Conservation (phyloP, 805 yeast genomes). For the Cyberlindnera maclurae region DNA sequence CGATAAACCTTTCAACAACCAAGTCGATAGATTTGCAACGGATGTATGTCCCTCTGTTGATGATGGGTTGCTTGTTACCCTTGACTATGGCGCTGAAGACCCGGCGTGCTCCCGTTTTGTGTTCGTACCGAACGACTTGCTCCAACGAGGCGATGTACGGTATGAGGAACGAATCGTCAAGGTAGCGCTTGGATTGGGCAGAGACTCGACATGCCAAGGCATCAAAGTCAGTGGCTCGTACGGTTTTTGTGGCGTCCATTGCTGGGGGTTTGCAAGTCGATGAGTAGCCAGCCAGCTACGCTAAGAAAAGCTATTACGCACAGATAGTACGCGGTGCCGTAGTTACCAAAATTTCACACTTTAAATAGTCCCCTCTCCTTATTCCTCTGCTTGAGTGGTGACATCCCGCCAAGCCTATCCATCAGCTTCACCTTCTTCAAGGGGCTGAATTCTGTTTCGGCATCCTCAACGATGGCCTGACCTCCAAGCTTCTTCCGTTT, state of each 20-base stretch:
- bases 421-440: conserved; percentile 21
- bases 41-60: conserved; percentile 65
- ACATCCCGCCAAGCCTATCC: conserved; percentile 21
- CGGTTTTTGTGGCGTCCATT: conserved; percentile 4
- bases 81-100: conserved; percentile 12
- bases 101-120: conserved; percentile 17
- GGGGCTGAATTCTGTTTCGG: conserved; percentile 11
- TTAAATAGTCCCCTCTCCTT: conserved; percentile 21
- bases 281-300: neutral
- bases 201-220: conserved; percentile 61
- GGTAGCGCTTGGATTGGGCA: conserved; percentile 42
- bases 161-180: conserved; percentile 29
- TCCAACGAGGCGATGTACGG: conserved; percentile 16
- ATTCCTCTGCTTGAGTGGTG: conserved; percentile 24
- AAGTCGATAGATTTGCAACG: conserved; percentile 48
- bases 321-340: no score
- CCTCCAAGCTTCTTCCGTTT: conserved; percentile 19
- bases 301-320: neutral
- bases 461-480: conserved; percentile 13
- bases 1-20: conserved; percentile 36
- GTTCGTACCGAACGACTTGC: conserved; percentile 16
- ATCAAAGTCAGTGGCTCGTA: conserved; percentile 51
- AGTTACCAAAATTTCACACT: conserved; percentile 7
- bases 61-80: conserved; percentile 41
- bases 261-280: neutral